phyloP scores from a whole-genome alignment of 2,329 filamentous ascomycete species.

The Pestalotiopsis sp. region DNA sequence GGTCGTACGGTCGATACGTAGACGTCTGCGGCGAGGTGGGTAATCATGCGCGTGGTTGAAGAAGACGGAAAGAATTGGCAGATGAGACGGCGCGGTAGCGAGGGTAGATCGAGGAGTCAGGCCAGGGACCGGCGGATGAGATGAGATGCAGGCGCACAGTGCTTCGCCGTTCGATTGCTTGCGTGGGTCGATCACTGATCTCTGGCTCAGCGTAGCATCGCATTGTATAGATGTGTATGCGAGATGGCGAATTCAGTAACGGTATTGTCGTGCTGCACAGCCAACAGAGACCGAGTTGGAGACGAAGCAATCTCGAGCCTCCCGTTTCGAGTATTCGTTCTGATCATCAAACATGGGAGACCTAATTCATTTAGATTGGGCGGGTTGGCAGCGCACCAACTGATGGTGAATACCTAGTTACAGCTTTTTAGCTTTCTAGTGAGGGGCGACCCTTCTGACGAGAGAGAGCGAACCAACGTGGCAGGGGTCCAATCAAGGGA shows the following conservation, averaged over 20 bases:
- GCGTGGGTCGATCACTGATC: too few species aligned
- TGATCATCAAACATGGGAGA: background rate
- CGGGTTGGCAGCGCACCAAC: background rate
- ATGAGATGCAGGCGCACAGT: too few species aligned
- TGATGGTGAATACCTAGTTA: background rate
- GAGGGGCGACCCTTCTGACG: background rate
- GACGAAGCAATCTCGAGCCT: background rate
- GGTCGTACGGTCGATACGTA: background rate
- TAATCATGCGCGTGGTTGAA: background rate
- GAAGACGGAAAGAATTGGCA: background rate
- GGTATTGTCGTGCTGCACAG: too few species aligned
- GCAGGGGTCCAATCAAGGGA: background rate
- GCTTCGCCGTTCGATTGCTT: too few species aligned
- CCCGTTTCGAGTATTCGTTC: background rate
- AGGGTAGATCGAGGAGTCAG: background rate
- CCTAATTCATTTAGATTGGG: background rate
- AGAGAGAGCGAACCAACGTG: background rate
- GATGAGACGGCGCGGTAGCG: background rate
- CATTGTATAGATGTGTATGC: background rate
- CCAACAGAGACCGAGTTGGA: background rate
- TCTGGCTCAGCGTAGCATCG: too few species aligned
- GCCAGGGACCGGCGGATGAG: background rate
- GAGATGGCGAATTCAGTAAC: background rate
- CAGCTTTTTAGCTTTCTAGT: background rate
- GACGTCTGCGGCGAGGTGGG: background rate